Percentiles rank a stretch among this genome's conserved stretches.
Evolutionary conservation across 441 rosid genomes (phyloP).

Genomic region (Corymbia calophylla): DNA sequence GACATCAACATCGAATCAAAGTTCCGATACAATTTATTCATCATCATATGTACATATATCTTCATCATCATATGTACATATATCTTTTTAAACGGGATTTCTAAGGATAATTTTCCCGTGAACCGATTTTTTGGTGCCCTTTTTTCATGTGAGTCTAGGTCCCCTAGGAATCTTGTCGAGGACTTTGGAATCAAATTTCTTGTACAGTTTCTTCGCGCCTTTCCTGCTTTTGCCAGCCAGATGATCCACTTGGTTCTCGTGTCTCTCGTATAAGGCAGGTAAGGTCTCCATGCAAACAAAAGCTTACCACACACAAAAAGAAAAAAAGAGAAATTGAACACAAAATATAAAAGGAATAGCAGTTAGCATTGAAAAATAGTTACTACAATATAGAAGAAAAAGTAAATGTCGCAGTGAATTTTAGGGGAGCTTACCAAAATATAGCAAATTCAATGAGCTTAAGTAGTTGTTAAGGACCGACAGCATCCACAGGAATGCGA

Average conservation of each 20-base stretch:
- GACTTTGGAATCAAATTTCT: conserved; percentile 27
- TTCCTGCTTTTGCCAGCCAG: conserved; percentile 28
- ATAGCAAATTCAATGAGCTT: conserved; percentile 32
- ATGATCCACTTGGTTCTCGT: conserved; percentile 28
- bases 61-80: neutral
- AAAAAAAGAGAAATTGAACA: too few species aligned
- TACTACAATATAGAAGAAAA: neutral
- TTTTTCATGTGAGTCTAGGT: neutral
- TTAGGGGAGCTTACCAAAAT: conserved; percentile 27
- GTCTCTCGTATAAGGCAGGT: conserved; percentile 37
- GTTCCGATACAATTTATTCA: neutral
- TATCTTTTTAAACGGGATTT: fast-evolving
- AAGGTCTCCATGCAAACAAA: conserved; percentile 34
- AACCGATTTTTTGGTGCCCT: neutral
- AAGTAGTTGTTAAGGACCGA: conserved; percentile 35
- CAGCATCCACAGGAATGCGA: conserved; percentile 33
- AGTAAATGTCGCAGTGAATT: neutral
- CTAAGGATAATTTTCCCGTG: neutral
- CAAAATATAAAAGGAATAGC: neutral
- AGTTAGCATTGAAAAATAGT: neutral
- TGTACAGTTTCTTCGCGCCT: conserved; percentile 18
- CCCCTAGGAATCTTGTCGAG: conserved; percentile 42
- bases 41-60: neutral
- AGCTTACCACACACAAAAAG: conserved; percentile 3
- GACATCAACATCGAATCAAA: neutral